Base-by-base conservation (phyloP, 1,139 yeast species). In the Eremothecium sinecaudum region DNA sequence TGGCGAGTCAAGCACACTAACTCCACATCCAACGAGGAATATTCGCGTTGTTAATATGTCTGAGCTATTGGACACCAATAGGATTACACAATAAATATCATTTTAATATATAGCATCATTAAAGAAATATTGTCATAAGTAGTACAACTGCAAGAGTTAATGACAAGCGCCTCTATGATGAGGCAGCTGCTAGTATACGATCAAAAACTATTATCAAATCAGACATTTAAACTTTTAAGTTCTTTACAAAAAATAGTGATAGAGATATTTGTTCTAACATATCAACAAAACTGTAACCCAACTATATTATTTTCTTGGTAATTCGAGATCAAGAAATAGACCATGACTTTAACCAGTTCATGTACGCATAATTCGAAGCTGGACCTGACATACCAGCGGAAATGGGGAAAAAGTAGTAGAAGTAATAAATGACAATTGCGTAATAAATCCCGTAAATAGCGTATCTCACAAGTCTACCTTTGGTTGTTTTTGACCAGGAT, bases 381-480 rank as follows among this genome's bases (percentile, higher is more conserved):
- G 84, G 79, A 32, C 96, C 96, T 37, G 69, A 78, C 92, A 92
- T 78, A 54, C 99, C 99, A 53, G 82, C 81, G 2, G 94, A 73
- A 36, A 90, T 64, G 51, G 82, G 81, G 46, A 84, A 68, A 62
- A 82, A 80, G 58, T 71, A 68, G 63, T 74, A 66, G 68, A 84
- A 90, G 38, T 76, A 64, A 23, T 76, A 83, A 42, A 75, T 66
- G 29, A 82, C 77, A 35, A 67, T 54, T 3, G 68, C 69, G 48
- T 73, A 78, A 47, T 76, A 67, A n/a, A 59, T 48, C 14, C 54
- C 51, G 38, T 62, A 66, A 36, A 66, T 48, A 32, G 53, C 48
- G 37, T 50, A 46, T 43, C 58, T 61, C 46, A 46, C 54, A 35
- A 45, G 40, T 46, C 46, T 36, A 36, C 55, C 51, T 43, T 47